Evolutionary conservation across 2,329 filamentous ascomycete species (phyloP), one percentile per base, ranked within the genome.

Genomic region (Helminthosporium solani): DNA sequence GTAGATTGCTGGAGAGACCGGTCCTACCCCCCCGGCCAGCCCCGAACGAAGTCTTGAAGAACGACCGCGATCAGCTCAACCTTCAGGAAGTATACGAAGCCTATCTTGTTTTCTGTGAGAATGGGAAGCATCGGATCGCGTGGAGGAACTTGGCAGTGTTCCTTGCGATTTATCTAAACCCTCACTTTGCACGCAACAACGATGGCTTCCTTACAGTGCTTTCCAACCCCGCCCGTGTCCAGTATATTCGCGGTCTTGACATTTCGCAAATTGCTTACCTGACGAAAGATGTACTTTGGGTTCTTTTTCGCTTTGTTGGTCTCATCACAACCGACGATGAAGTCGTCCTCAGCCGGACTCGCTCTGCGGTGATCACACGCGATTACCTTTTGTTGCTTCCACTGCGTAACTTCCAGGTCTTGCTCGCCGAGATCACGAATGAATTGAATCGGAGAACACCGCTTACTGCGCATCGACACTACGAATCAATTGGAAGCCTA

Each of bases 111-210:
- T 48, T 48, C 16, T 48, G 45, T 36, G 45, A 48, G 18, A 44
- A 48, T 16, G 45, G 45, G 5, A 44, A 28, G 15, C 35, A 48
- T 40, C 45, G 42, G 9, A 36, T 48, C n/a, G 42, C 45, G n/a
- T 48, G 45, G 45, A 43, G 42, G 23, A 43, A 48, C 25, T 25
- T 48, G 19, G 23, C 35, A 2, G 27, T 44, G 12, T 18, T 34
- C 8, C 45, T 48, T n/a, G 28, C 16, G n/a, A 31, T 25, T 2
- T 48, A 48, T 23, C 40, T 48, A 7, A 40, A 33, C 23, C n/a
- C 16, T 2, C 7, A 48, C 16, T 48, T 40, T 23, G 21, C 14
- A 7, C 20, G 35, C 25, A 7, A 14, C 14, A 7, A 27, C 8
- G 9, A 43, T 20, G 45, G 40, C 6, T 28, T 20, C 6, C 45